These are phyloP conservation scores for Aquanectria penicillioides DNA, from an alignment of 2,329 filamentous ascomycete genomes.

Conservation along the genomic window DNA sequence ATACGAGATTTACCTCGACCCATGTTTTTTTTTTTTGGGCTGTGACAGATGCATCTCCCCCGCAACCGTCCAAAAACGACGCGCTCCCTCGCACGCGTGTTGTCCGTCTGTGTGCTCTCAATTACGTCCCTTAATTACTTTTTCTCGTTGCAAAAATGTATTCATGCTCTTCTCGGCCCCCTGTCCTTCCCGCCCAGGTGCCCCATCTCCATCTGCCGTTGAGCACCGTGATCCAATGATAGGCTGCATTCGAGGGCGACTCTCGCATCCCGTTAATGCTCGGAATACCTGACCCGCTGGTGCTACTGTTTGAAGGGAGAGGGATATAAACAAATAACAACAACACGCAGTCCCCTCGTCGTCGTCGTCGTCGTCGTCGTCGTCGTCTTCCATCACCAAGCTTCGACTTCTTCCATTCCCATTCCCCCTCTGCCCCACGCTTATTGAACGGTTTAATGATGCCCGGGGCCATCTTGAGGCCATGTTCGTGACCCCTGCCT, in stretches of 20 bases:
- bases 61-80: slow-evolving; percentile 32
- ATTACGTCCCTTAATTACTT: slow-evolving; percentile 7
- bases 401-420: slow-evolving; percentile 17
- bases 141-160: background rate
- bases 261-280: slow-evolving; percentile 24
- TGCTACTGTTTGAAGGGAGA: slow-evolving; percentile 8
- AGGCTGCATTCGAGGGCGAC: slow-evolving; percentile 25
- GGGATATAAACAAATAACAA: slow-evolving; percentile 16
- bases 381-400: slow-evolving; percentile 1
- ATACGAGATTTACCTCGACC: slow-evolving; percentile 33
- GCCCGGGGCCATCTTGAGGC: slow-evolving; percentile 32
- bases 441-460: slow-evolving; percentile 33
- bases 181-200: slow-evolving; percentile 11
- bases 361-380: background rate
- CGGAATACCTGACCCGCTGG: slow-evolving; percentile 1
- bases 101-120: slow-evolving; percentile 1
- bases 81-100: slow-evolving; percentile 34
- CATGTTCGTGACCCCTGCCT: slow-evolving; percentile 41
- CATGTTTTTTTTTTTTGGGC: slow-evolving; percentile 30
- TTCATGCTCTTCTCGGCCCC: slow-evolving; percentile 11
- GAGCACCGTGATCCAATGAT: slow-evolving; percentile 21
- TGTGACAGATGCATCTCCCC: slow-evolving; percentile 33
- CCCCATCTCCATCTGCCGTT: slow-evolving; percentile 16
- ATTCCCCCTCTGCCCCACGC: slow-evolving; percentile 9
- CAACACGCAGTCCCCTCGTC: slow-evolving; percentile 12